phyloP scores from a whole-genome alignment of 495 filamentous ascomycete genomes.

The Collariella sp. region DNA sequence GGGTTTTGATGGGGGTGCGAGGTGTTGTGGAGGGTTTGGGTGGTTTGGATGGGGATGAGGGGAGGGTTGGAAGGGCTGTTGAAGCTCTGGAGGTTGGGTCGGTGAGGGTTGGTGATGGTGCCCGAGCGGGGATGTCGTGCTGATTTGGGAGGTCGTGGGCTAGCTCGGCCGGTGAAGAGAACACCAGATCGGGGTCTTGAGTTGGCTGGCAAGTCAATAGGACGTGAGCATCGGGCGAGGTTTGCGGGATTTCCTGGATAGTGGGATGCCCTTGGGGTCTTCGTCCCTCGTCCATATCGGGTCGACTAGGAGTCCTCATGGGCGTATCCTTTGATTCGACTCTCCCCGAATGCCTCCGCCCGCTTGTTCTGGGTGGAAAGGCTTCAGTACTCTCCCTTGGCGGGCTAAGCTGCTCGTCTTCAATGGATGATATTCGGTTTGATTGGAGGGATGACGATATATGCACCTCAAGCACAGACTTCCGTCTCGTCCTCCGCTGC shows the following conservation, averaged over 20 bases:
- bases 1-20: neutral
- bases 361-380: neutral
- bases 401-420: neutral
- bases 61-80: neutral
- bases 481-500: no score
- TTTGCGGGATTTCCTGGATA: constrained; percentile 1
- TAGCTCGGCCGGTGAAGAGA: neutral
- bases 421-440: neutral
- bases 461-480: neutral
- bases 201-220: neutral
- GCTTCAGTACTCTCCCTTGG: neutral
- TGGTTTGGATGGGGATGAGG: neutral
- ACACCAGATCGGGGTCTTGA: neutral
- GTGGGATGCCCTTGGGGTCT: neutral
- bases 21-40: neutral
- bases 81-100: neutral
- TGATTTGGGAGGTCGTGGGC: neutral
- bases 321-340: neutral
- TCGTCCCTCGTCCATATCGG: neutral
- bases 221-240: neutral
- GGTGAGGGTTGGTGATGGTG: constrained; percentile 8
- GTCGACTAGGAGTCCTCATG: neutral
- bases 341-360: neutral
- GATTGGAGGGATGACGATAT: neutral
- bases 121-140: neutral